Percentiles rank a stretch among this genome's conserved stretches.
Conservation (phyloP, 352 stramenopile species). For the Pythium myriotylum region DNA sequence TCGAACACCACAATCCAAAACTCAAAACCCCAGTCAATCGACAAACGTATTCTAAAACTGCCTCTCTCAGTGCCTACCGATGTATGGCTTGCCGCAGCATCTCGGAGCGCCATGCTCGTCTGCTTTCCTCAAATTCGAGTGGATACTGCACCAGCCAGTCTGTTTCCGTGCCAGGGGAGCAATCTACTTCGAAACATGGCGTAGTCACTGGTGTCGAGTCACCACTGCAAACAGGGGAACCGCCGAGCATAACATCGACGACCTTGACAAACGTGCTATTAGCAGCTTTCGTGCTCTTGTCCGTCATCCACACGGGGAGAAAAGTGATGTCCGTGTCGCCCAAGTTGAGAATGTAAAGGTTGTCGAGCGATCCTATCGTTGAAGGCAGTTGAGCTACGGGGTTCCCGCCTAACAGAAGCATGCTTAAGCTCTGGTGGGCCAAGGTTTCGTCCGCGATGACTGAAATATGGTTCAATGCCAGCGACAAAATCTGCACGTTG, state of each 20-base stretch:
- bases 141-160: too few species aligned
- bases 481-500: background rate
- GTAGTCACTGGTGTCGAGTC: background rate
- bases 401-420: constrained; percentile 1
- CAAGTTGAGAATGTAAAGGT: background rate
- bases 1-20: too few species aligned
- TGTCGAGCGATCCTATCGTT: too few species aligned
- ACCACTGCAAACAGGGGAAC: background rate
- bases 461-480: background rate
- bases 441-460: background rate
- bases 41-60: too few species aligned
- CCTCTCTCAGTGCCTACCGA: too few species aligned
- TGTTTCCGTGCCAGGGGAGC: too few species aligned
- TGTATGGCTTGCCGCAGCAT: too few species aligned
- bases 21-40: too few species aligned
- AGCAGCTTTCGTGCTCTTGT: background rate
- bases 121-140: too few species aligned
- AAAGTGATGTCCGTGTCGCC: background rate
- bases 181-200: background rate
- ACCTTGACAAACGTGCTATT: background rate
- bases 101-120: too few species aligned
- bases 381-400: background rate
- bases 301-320: constrained; percentile 1
- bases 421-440: background rate
- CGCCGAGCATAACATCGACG: background rate